Conservation (phyloP, 2,329 filamentous ascomycete genomes). For the Aspergillus bombycis region DNA sequence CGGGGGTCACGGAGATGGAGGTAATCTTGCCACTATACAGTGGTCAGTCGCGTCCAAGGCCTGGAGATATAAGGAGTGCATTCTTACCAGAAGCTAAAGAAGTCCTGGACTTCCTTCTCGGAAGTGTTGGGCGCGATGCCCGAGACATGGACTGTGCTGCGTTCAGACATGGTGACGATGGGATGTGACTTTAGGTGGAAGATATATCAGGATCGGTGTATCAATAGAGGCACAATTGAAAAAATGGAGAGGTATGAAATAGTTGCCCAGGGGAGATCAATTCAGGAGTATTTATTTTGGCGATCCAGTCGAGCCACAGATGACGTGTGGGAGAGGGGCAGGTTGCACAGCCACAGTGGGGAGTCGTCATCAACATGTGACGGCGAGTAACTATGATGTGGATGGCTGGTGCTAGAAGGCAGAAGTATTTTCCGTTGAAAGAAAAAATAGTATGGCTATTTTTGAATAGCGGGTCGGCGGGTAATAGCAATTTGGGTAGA, state of each 20-base stretch:
- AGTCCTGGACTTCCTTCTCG: conserved; percentile 91
- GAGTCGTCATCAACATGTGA: conserved; percentile 17
- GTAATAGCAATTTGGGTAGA: background rate
- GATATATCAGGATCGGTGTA: background rate
- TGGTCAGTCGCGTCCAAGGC: background rate
- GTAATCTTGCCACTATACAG: conserved; percentile 81
- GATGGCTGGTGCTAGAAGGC: conserved; percentile 5
- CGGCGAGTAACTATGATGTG: conserved; percentile 4
- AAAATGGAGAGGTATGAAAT: background rate
- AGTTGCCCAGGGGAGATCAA: background rate
- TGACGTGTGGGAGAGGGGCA: conserved; percentile 38
- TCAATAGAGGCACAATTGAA: background rate
- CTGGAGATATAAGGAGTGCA: background rate
- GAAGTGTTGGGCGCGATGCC: conserved; percentile 81
- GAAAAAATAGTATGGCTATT: background rate
- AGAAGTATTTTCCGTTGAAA: conserved; percentile 17
- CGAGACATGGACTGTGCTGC: conserved; percentile 79
- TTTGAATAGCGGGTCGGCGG: background rate
- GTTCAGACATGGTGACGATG: conserved; percentile 54
- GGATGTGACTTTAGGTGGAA: background rate
- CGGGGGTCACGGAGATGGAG: conserved; percentile 73
- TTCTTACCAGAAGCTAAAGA: conserved; percentile 91
- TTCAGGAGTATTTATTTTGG: conserved; percentile 17
- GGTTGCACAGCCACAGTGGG: conserved; percentile 32
- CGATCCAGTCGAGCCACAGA: conserved; percentile 21